Conservation (phyloP, 1,284 basidiomycete genomes). For the Paramarasmius palmivorus region DNA sequence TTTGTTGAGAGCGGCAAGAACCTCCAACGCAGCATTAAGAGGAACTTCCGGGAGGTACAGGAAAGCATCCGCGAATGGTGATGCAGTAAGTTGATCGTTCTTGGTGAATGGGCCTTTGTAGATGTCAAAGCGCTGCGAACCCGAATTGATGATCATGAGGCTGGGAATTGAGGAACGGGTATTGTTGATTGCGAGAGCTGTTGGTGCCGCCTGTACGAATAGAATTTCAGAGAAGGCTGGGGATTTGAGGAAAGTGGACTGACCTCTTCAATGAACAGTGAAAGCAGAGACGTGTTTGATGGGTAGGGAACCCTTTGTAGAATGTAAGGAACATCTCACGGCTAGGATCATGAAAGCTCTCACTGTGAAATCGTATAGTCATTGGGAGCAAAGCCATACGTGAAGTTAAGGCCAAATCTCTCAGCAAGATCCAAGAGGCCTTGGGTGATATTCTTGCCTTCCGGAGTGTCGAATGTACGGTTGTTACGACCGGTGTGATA, state of each 20-base stretch:
- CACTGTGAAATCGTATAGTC: constrained; percentile 69
- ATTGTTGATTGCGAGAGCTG: constrained; percentile 60
- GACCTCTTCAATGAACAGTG: constrained; percentile 62
- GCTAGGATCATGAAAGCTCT: constrained; percentile 18
- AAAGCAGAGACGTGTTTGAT: constrained; percentile 62
- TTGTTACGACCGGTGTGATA: constrained; percentile 53
- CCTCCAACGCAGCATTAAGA: constrained; percentile 47
- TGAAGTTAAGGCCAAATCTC: constrained; percentile 52
- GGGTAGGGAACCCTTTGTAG: constrained; percentile 57
- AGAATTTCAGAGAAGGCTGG: neutral
- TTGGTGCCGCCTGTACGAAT: constrained; percentile 44
- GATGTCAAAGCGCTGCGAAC: constrained; percentile 76
- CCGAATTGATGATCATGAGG: constrained; percentile 74
- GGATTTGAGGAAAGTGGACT: constrained; percentile 20
- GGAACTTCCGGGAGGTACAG: constrained; percentile 56
- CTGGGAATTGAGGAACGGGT: constrained; percentile 59
- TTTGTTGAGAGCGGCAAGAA: constrained; percentile 57
- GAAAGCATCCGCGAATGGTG: constrained; percentile 67
- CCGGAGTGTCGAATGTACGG: constrained; percentile 54
- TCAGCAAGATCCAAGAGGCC: constrained; percentile 54
- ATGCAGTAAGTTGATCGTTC: constrained; percentile 77
- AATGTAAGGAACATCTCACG: neutral
- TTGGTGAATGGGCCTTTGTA: constrained; percentile 70
- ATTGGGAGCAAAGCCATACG: constrained; percentile 71
- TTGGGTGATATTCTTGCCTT: constrained; percentile 52